Evolutionary conservation across 2,329 filamentous ascomycete genomes (phyloP).

Genomic region (Phaeosphaeriaceae sp.): DNA sequence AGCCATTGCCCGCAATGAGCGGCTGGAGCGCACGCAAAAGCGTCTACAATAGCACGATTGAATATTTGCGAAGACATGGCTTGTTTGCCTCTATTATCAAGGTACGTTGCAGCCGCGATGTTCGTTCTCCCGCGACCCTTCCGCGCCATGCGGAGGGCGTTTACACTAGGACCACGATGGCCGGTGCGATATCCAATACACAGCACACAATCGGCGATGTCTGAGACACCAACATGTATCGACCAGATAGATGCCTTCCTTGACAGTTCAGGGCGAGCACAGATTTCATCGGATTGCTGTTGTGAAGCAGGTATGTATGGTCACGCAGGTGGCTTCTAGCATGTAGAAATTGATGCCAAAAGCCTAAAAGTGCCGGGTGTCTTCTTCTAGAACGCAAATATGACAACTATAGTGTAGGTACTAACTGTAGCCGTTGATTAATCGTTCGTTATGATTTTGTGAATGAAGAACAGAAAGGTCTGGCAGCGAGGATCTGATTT

Average conservation of each 20-base stretch:
- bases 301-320: constrained; percentile 32
- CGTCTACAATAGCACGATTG: not conserved
- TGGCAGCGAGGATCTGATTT: constrained; percentile 23
- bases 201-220: not conserved
- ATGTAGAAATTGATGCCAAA: constrained; percentile 38
- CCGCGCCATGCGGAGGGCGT: not conserved
- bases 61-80: not conserved
- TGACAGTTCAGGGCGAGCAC: not conserved
- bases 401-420: constrained; percentile 52
- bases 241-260: not conserved
- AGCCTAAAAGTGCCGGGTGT: constrained; percentile 46
- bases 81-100: not conserved
- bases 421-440: constrained; percentile 54
- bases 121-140: not conserved
- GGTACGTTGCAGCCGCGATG: not conserved
- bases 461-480: constrained; percentile 30
- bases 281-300: not conserved
- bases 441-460: constrained; percentile 54
- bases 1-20: not conserved
- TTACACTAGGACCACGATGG: not conserved
- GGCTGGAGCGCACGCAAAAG: not conserved
- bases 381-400: constrained; percentile 54
- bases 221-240: not conserved
- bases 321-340: constrained; percentile 50
- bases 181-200: not conserved